Evolutionary conservation across 768 basidiomycete genomes (phyloP), one percentile per base, ranked within the genome.

Genomic region (Tylopilus felleus): DNA sequence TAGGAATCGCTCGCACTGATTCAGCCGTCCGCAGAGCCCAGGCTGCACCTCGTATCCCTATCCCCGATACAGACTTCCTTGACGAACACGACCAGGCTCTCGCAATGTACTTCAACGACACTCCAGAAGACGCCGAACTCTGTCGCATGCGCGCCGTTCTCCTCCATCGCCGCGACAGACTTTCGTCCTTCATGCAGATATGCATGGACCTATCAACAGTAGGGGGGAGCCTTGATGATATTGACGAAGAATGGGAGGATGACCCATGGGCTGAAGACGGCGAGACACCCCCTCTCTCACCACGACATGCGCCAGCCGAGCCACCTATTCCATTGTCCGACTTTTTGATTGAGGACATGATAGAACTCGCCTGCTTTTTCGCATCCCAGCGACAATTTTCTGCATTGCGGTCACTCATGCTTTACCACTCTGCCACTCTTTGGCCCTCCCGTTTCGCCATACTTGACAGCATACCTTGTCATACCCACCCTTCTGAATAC

Each of bases 181-280:
- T 93, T 44, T 85, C 84, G 57, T 90, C 88, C n/a, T 93, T 79
- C 54, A 74, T 80, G 21, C 80, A 86, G 61, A 77, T 91, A 60
- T 79, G 71, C 63, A 76, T 77, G 57, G 74, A 68, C 21, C 59
- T 74, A 13, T 67, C 77, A 23, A 55, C 57, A 10, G 60, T 65
- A 29, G 56, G 61, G 31, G 65, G 56, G 5, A 49, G 53, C 6
- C 63, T 65, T 38, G 73, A 70, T 8, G 67, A 71, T 29, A 67
- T 74, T 13, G 75, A 77, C 12, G 71, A 69, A 10, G 82, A 84
- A 49, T 77, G 78, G 51, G 74, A 76, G 21, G 76, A 77, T 51
- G 82, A 82, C 39, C 87, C 86, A 48, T 89, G 86, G 88, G 83
- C 75, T 35, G 85, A 90, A 43, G 69, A 75, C 1, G 65, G 63